Percentiles rank a stretch among this genome's conserved stretches.
Evolutionary conservation across 2,329 filamentous ascomycete genomes (phyloP).

Genomic region (Curvularia sp.): DNA sequence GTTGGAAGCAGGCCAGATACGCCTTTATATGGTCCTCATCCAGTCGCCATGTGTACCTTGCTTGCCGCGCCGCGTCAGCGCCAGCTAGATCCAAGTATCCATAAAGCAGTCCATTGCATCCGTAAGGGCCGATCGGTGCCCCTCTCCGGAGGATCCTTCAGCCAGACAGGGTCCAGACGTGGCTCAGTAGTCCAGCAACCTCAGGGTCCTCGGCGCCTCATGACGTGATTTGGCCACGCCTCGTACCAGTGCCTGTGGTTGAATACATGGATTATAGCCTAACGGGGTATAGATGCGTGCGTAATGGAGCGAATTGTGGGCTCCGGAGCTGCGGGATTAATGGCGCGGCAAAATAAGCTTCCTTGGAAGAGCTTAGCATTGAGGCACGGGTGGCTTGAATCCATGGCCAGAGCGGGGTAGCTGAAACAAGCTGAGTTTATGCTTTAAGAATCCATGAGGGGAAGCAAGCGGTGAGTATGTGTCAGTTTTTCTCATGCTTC

Average conservation of each 20-base stretch:
- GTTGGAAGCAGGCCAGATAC: conserved; percentile 1
- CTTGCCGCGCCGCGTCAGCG: conserved; percentile 23
- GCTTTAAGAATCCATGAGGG: neutral
- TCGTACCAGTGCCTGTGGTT: conserved; percentile 9
- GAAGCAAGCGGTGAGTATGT: neutral
- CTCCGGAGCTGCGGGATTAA: conserved; percentile 9
- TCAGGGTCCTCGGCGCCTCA: conserved; percentile 9
- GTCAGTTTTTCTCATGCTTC: neutral
- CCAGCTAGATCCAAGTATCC: conserved; percentile 3
- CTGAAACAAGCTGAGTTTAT: neutral
- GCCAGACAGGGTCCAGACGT: conserved; percentile 32
- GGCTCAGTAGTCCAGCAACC: conserved; percentile 26
- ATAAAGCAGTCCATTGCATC: conserved; percentile 15
- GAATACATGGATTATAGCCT: conserved; percentile 20
- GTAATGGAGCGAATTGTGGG: conserved; percentile 28
- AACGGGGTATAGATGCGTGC: conserved; percentile 34
- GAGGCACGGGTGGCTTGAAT: neutral
- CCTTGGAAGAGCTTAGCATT: conserved; percentile 42
- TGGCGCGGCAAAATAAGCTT: conserved; percentile 28
- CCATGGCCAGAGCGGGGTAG: neutral
- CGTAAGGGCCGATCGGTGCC: conserved; percentile 26
- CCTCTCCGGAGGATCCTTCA: conserved; percentile 30
- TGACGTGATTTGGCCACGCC: conserved; percentile 20
- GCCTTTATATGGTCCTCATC: conserved; percentile 22
- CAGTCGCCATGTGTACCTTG: conserved; percentile 3